A percentile compares a stretch with the other conserved stretches of the same genome.
Evolutionary conservation across 768 basidiomycete genomes (phyloP).

Genomic region (Mycena crocata): DNA sequence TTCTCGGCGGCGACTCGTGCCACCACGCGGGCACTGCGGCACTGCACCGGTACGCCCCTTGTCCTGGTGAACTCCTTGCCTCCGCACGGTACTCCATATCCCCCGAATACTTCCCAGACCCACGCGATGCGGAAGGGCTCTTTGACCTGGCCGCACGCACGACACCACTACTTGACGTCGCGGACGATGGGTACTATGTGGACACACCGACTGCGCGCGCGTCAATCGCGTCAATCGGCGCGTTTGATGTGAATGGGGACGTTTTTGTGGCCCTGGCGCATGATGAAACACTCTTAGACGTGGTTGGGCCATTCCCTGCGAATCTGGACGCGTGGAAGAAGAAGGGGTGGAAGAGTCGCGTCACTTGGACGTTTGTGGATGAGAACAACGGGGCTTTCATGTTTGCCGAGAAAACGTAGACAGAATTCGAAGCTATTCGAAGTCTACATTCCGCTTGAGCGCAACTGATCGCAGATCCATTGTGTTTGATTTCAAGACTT

Average conservation of each 20-base stretch:
- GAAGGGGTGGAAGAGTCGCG: slow-evolving; percentile 32
- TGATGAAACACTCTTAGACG: slow-evolving; percentile 25
- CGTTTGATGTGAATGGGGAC: slow-evolving; percentile 35
- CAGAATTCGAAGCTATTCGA: too few species aligned
- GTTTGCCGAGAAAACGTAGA: too few species aligned
- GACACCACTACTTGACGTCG: slow-evolving; percentile 16
- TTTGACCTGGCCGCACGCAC: slow-evolving; percentile 24
- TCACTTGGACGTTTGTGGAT: slow-evolving; percentile 33
- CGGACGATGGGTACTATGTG: slow-evolving; percentile 19
- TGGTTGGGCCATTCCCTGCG: slow-evolving; percentile 28
- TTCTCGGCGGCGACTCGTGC: too few species aligned
- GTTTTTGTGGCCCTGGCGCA: slow-evolving; percentile 34
- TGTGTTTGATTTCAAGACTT: too few species aligned
- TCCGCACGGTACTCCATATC: too few species aligned
- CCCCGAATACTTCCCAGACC: too few species aligned
- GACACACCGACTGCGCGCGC: slow-evolving; percentile 20
- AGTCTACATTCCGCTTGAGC: too few species aligned
- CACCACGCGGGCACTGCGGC: too few species aligned
- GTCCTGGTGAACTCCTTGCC: too few species aligned
- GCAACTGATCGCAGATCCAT: too few species aligned
- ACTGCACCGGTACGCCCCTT: too few species aligned
- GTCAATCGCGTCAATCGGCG: slow-evolving; percentile 20
- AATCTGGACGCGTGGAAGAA: slow-evolving; percentile 33
- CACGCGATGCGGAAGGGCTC: neutral
- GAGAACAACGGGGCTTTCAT: slow-evolving; percentile 23